Evolutionary conservation across 2,329 filamentous ascomycete genomes (phyloP), one percentile per base, ranked within the genome.

Genomic region (Ophiocordyceps robertsii): DNA sequence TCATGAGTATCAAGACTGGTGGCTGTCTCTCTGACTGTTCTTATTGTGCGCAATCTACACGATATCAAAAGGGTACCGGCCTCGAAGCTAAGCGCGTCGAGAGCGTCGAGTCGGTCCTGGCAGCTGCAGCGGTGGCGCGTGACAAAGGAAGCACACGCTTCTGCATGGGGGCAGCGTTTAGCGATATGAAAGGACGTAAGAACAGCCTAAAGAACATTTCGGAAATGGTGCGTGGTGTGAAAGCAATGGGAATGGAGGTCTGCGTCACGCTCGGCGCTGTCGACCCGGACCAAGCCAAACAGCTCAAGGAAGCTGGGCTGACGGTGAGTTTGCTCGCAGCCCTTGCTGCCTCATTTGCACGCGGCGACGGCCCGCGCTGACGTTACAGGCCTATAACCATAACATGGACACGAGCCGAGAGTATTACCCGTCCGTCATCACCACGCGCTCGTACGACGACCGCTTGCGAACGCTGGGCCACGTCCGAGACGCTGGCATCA

Each of bases 181-280:
- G 88, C 32, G 88, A 95, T 62, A 95, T 95, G 88, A 81, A 85
- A 13, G 88, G 88, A 16, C 82, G 88, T 50, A 92, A 89, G 65
- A 86, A 82, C 37, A 81, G 78, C 49, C 66, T 95, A 41, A 80
- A 80, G 62, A 92, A 92, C 60, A 82, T 95, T 61, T 84, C 84
- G 56, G 77, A 75, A 41, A 95, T 95, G 88, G 78, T 95, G 4
- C 71, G 77, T 43, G 87, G 87, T 1, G 85, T 95, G 17, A 73
- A 82, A 24, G 81, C 64, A 1, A 72, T 95, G 72, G 84, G 81
- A 39, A 90, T 95, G 84, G 88, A 95, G 62, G 81, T 80, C 8
- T 95, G 88, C 60, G 88, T 95, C n/a, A 95, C 88, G 2, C 72
- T 95, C 17, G 88, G 88, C 52, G 94, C 94, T 88, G 87, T 95